Conservation (phyloP, 108 stramenopile species). For the Stephanodiscus triporus region DNA sequence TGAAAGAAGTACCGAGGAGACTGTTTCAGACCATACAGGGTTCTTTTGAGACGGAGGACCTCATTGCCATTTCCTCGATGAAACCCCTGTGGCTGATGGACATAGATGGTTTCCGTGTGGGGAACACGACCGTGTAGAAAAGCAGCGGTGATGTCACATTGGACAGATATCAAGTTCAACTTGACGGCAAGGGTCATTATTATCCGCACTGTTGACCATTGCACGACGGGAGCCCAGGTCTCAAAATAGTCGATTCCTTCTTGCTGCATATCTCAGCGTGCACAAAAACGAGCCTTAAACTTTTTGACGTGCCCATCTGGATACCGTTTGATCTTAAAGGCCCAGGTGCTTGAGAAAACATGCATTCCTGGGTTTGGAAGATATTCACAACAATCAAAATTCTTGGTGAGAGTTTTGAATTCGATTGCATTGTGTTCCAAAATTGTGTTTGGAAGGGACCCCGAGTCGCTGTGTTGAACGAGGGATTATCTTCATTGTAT, state of each 20-base stretch:
- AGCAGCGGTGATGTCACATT: slow-evolving; percentile 46
- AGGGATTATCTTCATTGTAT: slow-evolving; percentile 47
- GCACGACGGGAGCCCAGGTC: slow-evolving; percentile 59
- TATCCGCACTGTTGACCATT: slow-evolving; percentile 45
- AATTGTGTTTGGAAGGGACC: slow-evolving; percentile 35
- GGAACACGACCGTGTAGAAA: slow-evolving; percentile 55
- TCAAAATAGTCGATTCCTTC: slow-evolving; percentile 34
- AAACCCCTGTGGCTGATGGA: slow-evolving; percentile 49
- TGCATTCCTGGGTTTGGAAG: slow-evolving; percentile 18
- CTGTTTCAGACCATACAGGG: slow-evolving; percentile 44
- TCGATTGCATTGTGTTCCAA: slow-evolving; percentile 38
- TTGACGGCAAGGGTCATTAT: slow-evolving; percentile 23
- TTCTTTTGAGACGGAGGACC: slow-evolving; percentile 26
- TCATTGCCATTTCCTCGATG: not conserved
- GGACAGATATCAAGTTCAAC: not conserved
- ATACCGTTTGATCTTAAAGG: slow-evolving; percentile 50
- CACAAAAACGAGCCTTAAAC: slow-evolving; percentile 57
- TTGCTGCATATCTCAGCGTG: slow-evolving; percentile 39
- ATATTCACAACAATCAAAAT: slow-evolving; percentile 25
- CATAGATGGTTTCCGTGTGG: slow-evolving; percentile 34
- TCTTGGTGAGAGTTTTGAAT: slow-evolving; percentile 19
- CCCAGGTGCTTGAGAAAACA: slow-evolving; percentile 54
- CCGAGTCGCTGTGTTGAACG: slow-evolving; percentile 33
- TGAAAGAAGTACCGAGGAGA: slow-evolving; percentile 47
- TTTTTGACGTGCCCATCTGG: slow-evolving; percentile 54